Evolutionary conservation across 2,329 filamentous ascomycete species (phyloP).

Genomic region (Parascedosporium putredinis): DNA sequence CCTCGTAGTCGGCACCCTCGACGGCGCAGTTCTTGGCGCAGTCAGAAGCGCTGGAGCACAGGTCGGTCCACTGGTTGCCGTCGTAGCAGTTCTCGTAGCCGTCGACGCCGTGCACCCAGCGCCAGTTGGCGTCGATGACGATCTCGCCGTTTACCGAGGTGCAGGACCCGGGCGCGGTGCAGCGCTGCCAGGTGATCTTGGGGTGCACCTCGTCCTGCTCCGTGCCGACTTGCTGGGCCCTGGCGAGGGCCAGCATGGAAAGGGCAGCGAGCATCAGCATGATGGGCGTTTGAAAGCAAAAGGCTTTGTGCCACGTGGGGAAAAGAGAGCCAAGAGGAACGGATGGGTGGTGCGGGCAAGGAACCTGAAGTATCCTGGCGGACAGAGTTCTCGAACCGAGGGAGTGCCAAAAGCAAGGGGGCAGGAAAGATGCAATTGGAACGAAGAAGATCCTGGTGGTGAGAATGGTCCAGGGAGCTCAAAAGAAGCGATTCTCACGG

Average conservation of each 20-base stretch:
- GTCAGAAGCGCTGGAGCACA: conserved; percentile 26
- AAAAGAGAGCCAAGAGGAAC: no score
- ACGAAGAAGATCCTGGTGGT: no score
- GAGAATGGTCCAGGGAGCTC: no score
- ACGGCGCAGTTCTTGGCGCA: conserved; percentile 35
- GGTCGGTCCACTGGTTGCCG: conserved; percentile 27
- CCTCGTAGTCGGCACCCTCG: conserved; percentile 33
- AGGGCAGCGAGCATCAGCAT: not conserved
- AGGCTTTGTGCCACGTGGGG: no score
- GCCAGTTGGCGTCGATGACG: conserved; percentile 43
- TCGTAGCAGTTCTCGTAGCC: conserved; percentile 37
- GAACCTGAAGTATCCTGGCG: no score
- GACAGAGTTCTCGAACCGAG: no score
- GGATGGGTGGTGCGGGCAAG: no score
- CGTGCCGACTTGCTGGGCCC: conserved; percentile 30
- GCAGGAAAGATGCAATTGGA: no score
- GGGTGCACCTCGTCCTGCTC: conserved; percentile 29
- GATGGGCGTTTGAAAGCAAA: no score
- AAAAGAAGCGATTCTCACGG: no score
- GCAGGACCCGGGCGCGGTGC: conserved; percentile 29
- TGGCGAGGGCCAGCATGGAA: conserved; percentile 22
- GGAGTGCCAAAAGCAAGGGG: no score
- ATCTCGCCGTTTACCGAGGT: conserved; percentile 30
- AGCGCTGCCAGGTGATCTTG: conserved; percentile 28
- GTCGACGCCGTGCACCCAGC: conserved; percentile 35